Evolutionary conservation across 352 stramenopile genomes (phyloP).

Genomic region (Globisporangium radiosum): DNA sequence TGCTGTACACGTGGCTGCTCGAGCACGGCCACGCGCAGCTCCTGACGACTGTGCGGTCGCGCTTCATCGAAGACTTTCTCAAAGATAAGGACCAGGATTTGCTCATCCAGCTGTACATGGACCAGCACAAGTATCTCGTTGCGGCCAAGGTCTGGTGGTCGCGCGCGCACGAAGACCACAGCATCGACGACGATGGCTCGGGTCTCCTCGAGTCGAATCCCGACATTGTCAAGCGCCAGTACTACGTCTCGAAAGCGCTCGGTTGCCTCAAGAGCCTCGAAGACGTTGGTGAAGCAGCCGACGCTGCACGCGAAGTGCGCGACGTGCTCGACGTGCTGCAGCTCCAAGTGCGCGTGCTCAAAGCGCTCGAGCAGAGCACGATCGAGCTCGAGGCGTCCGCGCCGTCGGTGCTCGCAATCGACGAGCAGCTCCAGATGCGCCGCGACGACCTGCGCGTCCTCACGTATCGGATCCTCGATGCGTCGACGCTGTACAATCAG

Average conservation of each 20-base stretch:
- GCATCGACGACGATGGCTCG: constrained; percentile 22
- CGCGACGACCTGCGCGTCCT: constrained; percentile 60
- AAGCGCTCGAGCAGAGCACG: constrained; percentile 60
- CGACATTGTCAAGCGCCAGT: constrained; percentile 76
- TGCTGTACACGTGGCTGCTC: constrained; percentile 82
- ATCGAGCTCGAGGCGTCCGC: constrained; percentile 54
- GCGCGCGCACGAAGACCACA: constrained; percentile 54
- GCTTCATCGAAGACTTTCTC: constrained; percentile 79
- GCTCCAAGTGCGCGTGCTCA: constrained; percentile 76
- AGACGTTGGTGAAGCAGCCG: constrained; percentile 55
- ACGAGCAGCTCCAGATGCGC: constrained; percentile 42
- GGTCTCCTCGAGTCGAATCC: constrained; percentile 41
- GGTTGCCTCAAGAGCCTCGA: constrained; percentile 74
- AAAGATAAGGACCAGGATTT: constrained; percentile 82
- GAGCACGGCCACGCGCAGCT: constrained; percentile 55
- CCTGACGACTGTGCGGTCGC: constrained; percentile 57
- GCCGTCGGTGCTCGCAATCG: constrained; percentile 18
- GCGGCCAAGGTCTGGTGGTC: constrained; percentile 82
- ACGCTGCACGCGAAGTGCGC: constrained; percentile 72
- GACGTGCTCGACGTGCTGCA: constrained; percentile 80
- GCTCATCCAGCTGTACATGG: constrained; percentile 83
- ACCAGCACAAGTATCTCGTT: constrained; percentile 79
- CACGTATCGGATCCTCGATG: constrained; percentile 73
- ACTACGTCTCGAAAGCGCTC: constrained; percentile 75
- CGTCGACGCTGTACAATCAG: constrained; percentile 80